Conservation (phyloP, 192 early-diverging fungal species). For the Podila horticola region DNA sequence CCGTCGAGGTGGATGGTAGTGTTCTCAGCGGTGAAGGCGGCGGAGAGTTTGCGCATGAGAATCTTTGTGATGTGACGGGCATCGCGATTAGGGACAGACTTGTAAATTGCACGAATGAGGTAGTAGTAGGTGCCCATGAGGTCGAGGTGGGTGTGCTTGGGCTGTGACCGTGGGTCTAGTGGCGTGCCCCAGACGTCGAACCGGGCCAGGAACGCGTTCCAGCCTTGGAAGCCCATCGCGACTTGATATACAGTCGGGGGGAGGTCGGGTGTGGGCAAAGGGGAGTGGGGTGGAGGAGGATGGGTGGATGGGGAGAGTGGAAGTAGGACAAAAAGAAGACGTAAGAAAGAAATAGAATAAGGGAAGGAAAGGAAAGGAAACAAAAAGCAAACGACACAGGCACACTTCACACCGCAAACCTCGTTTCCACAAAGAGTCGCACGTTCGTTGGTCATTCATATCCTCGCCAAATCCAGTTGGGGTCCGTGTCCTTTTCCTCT, state of each 20-base stretch:
- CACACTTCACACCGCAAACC: too few species aligned
- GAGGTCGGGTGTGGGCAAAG: background rate
- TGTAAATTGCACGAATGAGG: background rate
- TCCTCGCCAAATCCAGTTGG: too few species aligned
- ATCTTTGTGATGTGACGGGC: background rate
- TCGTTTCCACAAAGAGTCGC: too few species aligned
- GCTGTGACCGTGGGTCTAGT: background rate
- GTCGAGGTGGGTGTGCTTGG: background rate
- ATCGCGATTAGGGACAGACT: background rate
- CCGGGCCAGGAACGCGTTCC: conserved; percentile 3
- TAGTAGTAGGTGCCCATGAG: background rate
- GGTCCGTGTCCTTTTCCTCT: too few species aligned
- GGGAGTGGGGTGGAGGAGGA: too few species aligned
- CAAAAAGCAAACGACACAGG: background rate
- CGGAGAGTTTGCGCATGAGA: background rate
- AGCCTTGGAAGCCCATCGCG: conserved; percentile 1
- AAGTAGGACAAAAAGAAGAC: background rate
- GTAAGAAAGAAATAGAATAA: background rate
- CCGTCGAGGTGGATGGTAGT: conserved; percentile 1
- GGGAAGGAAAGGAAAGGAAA: background rate
- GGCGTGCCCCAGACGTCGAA: background rate
- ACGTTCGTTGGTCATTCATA: too few species aligned
- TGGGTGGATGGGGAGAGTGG: background rate
- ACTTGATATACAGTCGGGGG: background rate
- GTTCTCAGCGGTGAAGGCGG: background rate